Base-by-base conservation (phyloP, 495 filamentous ascomycete species). In the Annulohypoxylon bovei region DNA sequence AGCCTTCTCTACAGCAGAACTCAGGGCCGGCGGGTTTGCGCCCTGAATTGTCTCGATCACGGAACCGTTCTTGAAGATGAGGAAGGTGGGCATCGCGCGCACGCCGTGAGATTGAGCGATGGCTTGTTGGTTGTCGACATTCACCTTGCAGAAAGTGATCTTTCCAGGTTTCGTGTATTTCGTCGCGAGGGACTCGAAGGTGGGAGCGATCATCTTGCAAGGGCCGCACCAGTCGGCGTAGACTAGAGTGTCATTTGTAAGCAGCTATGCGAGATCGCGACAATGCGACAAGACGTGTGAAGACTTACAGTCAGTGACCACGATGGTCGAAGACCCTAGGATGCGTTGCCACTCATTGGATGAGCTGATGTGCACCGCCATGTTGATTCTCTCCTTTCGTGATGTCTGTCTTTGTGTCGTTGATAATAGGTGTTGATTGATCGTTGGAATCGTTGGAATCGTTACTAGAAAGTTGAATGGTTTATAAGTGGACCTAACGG, bases 11-110 rank as follows among this genome's bases (percentile, higher is more conserved):
- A 98, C 88, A 1, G 90, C 91, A 55, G 88, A 83, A 67, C 88
- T 90, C 18, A 99, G 86, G 64, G 89, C 88, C 14, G 86, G 81
- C 1, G 88, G 86, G 81, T 97, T 88, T 30, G 94, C 94, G 75
- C 95, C 95, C 64, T 85, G 84, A 62, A 98, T 88, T 28, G 89
- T 92, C 46, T 91, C 84, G 62, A 88, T 86, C 55, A 91, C 87
- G 62, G 86, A 83, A 65, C 91, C 89, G 71, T 88, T 87, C 79
- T 94, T 91, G 82, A 98, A 91, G 68, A 97, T 85, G 63, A 97
- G 85, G 83, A 98, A 97, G 50, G 94, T 97, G 1, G 94, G 94
- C 87, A 93, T 89, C 25, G 89, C 90, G 70, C 78, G 74, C 39
- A 90, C 83, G 57, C 79, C 75, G 71, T 89, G 88, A 65, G 79